Evolutionary conservation across 805 yeast species (phyloP), one percentile per base, ranked within the genome.

Genomic region (Grigorovia jiainica): DNA sequence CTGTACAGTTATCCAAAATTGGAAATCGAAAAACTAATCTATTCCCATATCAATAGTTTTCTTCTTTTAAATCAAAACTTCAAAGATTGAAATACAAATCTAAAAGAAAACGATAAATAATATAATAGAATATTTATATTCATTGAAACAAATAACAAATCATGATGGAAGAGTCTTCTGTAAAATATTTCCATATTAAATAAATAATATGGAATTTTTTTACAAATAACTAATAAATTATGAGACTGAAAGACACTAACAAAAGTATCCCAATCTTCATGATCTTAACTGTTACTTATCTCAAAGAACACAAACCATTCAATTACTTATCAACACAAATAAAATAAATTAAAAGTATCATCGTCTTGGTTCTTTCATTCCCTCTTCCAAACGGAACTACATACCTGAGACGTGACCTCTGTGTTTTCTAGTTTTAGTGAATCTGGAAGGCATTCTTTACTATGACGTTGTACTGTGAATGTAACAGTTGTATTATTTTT

Each of bases 331-430:
- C n/a, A 17, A 11, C n/a, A 15, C 24, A 24, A 36, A 34, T 25
- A 17, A 35, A 38, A 46, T 11, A 23, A 33, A 34, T 27, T 27
- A 13, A 47, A 48, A 52, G 48, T 52, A 47, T 53, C 60, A 51
- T 53, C 55, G 60, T 55, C 66, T 62, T 62, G 66, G 66, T 62
- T 62, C 66, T 62, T 62, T 62, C 66, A 49, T 61, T 61, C 65
- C 64, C 61, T 61, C 60, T 55, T 57, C 61, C 61, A 56, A 49
- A 51, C 49, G 63, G 65, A 61, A 61, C 52, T 62, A 62, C 94
- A 78, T 84, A 85, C 94, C 95, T 71, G 97, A 86, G 75, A 92
- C 97, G 95, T 92, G 82, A 78, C 99, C 99, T 85, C 99, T 87
- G 84, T 87, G 96, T 81, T 92, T 92, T 85, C 99, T 87, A 76